Conservation (phyloP, 805 yeast genomes). For the Ogataea saltuana region DNA sequence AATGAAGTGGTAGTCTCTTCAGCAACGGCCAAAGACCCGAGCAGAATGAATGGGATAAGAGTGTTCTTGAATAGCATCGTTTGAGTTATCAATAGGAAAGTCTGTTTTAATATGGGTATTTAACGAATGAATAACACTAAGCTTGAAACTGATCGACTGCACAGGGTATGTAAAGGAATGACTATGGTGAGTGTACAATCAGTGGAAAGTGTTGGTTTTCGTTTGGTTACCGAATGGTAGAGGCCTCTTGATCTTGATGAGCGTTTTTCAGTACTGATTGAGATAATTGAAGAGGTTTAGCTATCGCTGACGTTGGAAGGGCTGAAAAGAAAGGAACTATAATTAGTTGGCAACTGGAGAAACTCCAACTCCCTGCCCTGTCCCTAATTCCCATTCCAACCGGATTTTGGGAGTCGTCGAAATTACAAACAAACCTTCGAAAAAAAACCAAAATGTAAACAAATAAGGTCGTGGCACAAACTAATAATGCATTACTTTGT, state of each 20-base stretch:
- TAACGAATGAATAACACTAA: slow-evolving; percentile 3
- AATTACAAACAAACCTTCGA: slow-evolving; percentile 7
- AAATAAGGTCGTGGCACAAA: slow-evolving; percentile 9
- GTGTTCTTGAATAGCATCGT: slow-evolving; percentile 32
- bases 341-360: slow-evolving; percentile 1
- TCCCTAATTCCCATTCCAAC: slow-evolving; percentile 4
- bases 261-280: too few species aligned
- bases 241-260: too few species aligned
- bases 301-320: neutral
- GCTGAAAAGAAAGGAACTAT: slow-evolving; percentile 4
- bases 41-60: slow-evolving; percentile 27
- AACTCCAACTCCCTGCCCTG: neutral
- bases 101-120: too few species aligned
- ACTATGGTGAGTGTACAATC: slow-evolving; percentile 38
- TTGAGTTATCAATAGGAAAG: slow-evolving; percentile 1
- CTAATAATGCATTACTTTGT: neutral
- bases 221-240: too few species aligned
- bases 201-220: slow-evolving; percentile 38
- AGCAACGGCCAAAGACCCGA: slow-evolving; percentile 29
- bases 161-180: slow-evolving; percentile 28
- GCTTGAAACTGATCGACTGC: slow-evolving; percentile 5
- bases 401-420: slow-evolving; percentile 2
- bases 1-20: slow-evolving; percentile 43
- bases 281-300: too few species aligned
- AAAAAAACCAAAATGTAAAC: slow-evolving; percentile 15